Evolutionary conservation across 257 asterid genomes (phyloP).

Genomic region (Schizonepeta tenuifolia): DNA sequence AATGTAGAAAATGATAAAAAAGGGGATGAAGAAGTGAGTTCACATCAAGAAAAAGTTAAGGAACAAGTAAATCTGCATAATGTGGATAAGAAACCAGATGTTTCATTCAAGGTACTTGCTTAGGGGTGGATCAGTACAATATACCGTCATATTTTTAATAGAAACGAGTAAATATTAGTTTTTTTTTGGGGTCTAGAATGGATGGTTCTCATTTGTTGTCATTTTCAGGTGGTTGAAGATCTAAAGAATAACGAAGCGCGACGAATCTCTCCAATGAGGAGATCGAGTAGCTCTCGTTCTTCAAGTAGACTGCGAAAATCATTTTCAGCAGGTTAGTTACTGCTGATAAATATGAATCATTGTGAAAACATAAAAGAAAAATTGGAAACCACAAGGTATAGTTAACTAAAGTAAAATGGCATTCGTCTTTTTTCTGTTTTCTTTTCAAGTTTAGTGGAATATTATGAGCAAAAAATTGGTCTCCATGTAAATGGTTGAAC

Average conservation of each 20-base stretch:
- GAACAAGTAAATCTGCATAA: slow-evolving; percentile 39
- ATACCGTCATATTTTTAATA: background rate
- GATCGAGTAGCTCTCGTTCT: slow-evolving; percentile 31
- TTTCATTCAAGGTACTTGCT: slow-evolving; percentile 48
- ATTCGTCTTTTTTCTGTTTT: background rate
- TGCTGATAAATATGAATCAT: background rate
- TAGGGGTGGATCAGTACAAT: background rate
- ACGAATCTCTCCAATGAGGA: slow-evolving; percentile 36
- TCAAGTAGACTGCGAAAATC: slow-evolving; percentile 39
- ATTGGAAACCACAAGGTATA: background rate
- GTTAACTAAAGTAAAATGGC: background rate
- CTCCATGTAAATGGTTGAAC: background rate
- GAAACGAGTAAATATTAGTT: background rate
- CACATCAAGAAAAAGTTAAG: slow-evolving; percentile 36
- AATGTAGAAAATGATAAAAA: slow-evolving; percentile 30
- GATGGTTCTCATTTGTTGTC: background rate
- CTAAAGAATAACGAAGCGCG: slow-evolving; percentile 41
- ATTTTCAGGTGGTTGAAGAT: slow-evolving; percentile 53
- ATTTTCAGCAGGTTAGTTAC: slow-evolving; percentile 54
- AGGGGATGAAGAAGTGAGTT: slow-evolving; percentile 42
- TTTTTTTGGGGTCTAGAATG: slow-evolving; percentile 6
- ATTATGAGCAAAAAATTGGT: background rate
- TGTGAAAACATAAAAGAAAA: background rate
- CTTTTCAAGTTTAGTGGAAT: background rate
- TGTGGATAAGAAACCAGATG: slow-evolving; percentile 46